Evolutionary conservation across 176 grass and related monocot genomes (phyloP), one percentile per base, ranked within the genome.

Genomic region (Hordeum vulgare): DNA sequence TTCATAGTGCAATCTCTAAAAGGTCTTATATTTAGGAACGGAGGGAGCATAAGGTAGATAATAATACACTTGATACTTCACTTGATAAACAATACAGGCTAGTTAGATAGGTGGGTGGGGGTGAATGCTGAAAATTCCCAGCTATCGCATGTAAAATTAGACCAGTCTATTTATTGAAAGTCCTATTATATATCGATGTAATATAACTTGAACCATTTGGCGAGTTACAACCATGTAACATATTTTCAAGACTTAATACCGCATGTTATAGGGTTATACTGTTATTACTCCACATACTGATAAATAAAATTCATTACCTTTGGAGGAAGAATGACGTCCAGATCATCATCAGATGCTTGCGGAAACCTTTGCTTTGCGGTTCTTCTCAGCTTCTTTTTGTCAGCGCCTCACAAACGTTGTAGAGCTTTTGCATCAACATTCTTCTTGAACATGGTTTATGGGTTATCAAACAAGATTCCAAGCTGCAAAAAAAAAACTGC

Each of bases 311-410:
- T n/a, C n/a, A 41, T 44, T 75, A 98, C 96, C 90, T 98, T 98
- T 67, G 89, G 83, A 59, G 96, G 96, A 80, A 95, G 83, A 71
- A 98, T 93, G 64, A 80, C 79, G 78, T 98, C 96, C 3, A 98
- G 80, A 79, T 98, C 83, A 42, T 87, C 75, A 88, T 95, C 96
- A 37, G 93, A 85, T 34, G 89, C 92, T 79, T 91, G 92, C 41
- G 82, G 87, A 71, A 98, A 95, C 83, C 89, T 88, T 75, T 90
- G 93, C 83, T 95, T 95, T 76, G 89, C 75, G 47, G 80, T 86
- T 90, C 96, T 91, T 88, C 93, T 89, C 47, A 95, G 71, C 45
- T 98, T 98, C 91, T 98, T 98, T 88, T 98, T 98, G 83, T 98
- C 96, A 40, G 96, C 93, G 24, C 96, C 96, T 28, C 93, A 98